Evolutionary conservation across 257 asterid species (phyloP), one percentile per base, ranked within the genome.

Genomic region (Scutellaria galericulata): DNA sequence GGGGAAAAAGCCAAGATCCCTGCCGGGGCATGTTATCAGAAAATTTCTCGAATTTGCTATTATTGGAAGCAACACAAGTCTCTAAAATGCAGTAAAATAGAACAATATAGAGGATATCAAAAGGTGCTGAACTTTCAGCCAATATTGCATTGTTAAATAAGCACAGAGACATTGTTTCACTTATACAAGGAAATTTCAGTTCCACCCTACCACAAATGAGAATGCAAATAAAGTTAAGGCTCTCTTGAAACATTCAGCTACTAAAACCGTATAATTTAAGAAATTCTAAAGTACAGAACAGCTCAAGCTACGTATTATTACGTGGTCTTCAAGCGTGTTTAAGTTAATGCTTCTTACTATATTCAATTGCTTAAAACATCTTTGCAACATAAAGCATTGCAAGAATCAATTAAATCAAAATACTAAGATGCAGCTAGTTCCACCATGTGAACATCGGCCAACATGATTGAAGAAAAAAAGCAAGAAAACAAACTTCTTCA

Each of bases 11-110:
- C 95, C 96, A 94, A 58, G 70, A 84, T 91, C 97, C 97, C 99
- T 91, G 97, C 84, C 96, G 67, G 99, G 97, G 96, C 96, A 84
- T 79, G 99, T 94, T 88, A 94, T 94, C 90, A 94, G 97, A 78
- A 82, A 81, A 78, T 61, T 59, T 44, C 18, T 64, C 71, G 54
- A 81, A 74, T 20, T 55, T 76, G 80, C 42, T 45, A 68, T 60
- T 37, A 64, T 55, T 66, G 13, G 46, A 24, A 65, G 57, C 50
- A 50, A 57, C 46, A 18, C 20, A 64, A 51, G 44, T 61, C 74
- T 42, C 60, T 31, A 56, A 27, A 44, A 48, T 71, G 70, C 72
- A 52, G 56, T 52, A 45, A 57, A 24, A 46, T 13, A 12, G 31
- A 37, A 53, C 13, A 44, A 61, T 13, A 59, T 20, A 20, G 31